Percentiles rank a stretch among this genome's conserved stretches.
These are phyloP conservation scores for Venturiaceae sp. DNA, from an alignment of 2,329 filamentous ascomycete genomes.

Conservation along the genomic window DNA sequence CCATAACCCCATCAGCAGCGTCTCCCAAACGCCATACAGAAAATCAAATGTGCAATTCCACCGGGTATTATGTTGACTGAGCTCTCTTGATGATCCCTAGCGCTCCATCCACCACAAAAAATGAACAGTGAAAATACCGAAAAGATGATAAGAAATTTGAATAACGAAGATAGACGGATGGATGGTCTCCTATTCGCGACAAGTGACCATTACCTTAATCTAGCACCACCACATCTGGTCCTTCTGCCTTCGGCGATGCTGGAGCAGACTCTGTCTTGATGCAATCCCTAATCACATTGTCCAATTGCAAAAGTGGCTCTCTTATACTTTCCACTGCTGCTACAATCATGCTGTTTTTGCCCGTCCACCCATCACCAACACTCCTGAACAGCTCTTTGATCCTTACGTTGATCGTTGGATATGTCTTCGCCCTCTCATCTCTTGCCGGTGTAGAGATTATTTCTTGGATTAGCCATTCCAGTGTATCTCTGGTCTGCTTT, in stretches of 20 bases:
- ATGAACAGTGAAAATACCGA: neutral
- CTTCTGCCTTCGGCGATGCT: neutral
- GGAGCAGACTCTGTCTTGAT: neutral
- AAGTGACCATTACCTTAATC: no score
- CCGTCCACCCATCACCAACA: slow-evolving; percentile 25
- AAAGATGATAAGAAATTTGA: neutral
- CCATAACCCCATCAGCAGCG: neutral
- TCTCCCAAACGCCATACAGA: neutral
- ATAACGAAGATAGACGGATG: no score
- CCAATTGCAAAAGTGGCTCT: slow-evolving; percentile 24
- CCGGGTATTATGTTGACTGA: neutral
- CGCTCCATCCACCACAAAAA: neutral
- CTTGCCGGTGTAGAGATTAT: slow-evolving; percentile 16
- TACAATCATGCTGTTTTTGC: slow-evolving; percentile 26
- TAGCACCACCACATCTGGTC: neutral
- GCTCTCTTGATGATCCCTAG: neutral
- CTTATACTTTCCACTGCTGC: slow-evolving; percentile 24
- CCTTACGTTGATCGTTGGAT: slow-evolving; percentile 20
- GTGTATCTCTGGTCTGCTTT: slow-evolving; percentile 20
- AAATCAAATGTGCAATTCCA: neutral
- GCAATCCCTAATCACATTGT: slow-evolving; percentile 25
- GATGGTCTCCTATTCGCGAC: neutral
- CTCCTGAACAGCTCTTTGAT: slow-evolving; percentile 23
- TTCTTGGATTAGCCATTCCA: slow-evolving; percentile 28
- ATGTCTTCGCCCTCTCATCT: slow-evolving; percentile 18